A percentile compares a stretch with the other conserved stretches of the same genome.
Conservation (phyloP, 768 basidiomycete genomes). For the Pholiota molesta region DNA sequence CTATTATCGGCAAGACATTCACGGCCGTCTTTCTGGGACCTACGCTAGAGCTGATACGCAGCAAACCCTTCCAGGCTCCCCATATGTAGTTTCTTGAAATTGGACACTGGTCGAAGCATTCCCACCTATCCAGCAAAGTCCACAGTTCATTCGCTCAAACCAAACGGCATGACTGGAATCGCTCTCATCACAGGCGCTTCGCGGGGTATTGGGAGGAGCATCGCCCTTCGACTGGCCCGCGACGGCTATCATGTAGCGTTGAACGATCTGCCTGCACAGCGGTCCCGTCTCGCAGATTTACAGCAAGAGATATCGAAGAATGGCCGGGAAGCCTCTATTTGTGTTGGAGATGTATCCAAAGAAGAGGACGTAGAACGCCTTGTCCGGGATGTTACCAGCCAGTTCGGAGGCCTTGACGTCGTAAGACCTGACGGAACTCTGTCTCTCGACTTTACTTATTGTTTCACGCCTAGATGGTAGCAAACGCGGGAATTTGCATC, state of each 20-base stretch:
- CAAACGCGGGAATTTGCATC: constrained; percentile 29
- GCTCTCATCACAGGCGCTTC: constrained; percentile 36
- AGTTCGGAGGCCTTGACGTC: constrained; percentile 49
- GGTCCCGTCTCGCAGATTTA: constrained; percentile 29
- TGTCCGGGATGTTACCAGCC: constrained; percentile 29
- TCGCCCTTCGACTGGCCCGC: constrained; percentile 46
- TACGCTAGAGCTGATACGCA: too few species aligned
- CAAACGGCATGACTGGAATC: not conserved
- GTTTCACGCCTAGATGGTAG: constrained; percentile 27
- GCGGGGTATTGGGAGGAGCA: constrained; percentile 50
- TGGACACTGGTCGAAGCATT: too few species aligned
- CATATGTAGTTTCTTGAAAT: too few species aligned
- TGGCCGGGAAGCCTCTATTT: constrained; percentile 23
- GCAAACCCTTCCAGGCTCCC: too few species aligned
- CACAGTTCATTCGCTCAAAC: too few species aligned
- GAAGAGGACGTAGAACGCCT: constrained; percentile 45
- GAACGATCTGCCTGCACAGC: constrained; percentile 39
- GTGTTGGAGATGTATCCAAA: constrained; percentile 37
- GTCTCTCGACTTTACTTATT: not conserved
- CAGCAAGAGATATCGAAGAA: constrained; percentile 27
- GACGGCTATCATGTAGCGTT: constrained; percentile 51
- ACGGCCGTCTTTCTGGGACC: not conserved
- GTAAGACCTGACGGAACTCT: constrained; percentile 28
- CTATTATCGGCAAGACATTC: not conserved
- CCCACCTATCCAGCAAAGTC: not conserved